Conservation (phyloP, 2,329 filamentous ascomycete species). For the Blumeria graminis region DNA sequence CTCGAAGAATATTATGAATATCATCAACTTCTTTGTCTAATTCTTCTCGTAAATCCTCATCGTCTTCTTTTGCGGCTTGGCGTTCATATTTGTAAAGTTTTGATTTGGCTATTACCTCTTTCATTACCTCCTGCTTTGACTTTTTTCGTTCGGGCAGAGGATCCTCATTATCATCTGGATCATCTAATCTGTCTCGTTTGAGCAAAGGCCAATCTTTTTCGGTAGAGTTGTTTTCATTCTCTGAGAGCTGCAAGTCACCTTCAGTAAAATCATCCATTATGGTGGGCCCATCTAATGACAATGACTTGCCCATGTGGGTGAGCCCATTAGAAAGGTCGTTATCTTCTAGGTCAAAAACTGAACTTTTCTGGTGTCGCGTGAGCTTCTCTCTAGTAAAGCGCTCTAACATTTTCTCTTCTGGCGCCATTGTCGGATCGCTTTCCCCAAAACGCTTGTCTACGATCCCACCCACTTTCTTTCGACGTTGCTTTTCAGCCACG, state of each 20-base stretch:
- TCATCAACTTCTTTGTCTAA: conserved; percentile 64
- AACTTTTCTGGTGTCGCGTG: conserved; percentile 47
- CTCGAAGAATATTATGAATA: conserved; percentile 46
- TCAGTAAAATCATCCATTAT: conserved; percentile 56
- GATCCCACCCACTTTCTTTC: conserved; percentile 81
- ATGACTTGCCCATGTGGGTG: conserved; percentile 61
- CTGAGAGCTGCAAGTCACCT: conserved; percentile 36
- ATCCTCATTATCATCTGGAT: conserved; percentile 24
- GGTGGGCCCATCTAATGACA: conserved; percentile 34
- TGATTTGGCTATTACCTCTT: conserved; percentile 91
- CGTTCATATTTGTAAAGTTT: conserved; percentile 89
- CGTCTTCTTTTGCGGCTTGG: conserved; percentile 76
- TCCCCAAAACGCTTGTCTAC: conserved; percentile 88
- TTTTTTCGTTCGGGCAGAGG: conserved; percentile 46
- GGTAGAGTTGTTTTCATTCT: conserved; percentile 31
- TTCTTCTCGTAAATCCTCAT: conserved; percentile 64
- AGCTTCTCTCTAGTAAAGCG: conserved; percentile 78
- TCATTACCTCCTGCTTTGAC: conserved; percentile 90
- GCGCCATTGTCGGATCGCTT: conserved; percentile 78
- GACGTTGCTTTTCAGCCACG: conserved; percentile 47
- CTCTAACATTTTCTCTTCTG: conserved; percentile 78
- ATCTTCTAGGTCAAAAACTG: conserved; percentile 78
- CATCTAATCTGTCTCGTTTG: conserved; percentile 29
- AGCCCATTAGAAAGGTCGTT: conserved; percentile 43
- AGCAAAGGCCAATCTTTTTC: conserved; percentile 28